Percentiles rank a stretch among this genome's conserved stretches.
Evolutionary conservation across 495 filamentous ascomycete genomes (phyloP).

Genomic region (Physcia stellaris): DNA sequence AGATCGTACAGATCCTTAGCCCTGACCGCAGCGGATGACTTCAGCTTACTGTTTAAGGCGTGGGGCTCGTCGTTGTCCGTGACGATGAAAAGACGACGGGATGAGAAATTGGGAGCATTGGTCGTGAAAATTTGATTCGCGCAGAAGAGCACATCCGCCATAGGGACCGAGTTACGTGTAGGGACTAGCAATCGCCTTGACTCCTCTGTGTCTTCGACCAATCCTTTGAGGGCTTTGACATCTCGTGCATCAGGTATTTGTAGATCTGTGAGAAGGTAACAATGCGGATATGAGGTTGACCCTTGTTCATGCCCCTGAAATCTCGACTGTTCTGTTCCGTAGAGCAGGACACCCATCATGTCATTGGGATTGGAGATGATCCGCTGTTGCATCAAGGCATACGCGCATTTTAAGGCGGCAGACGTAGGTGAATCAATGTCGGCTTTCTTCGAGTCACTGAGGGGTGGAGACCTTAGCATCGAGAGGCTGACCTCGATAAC

Average conservation of each 20-base stretch:
- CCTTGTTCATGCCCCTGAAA: constrained; percentile 56
- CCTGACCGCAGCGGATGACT: constrained; percentile 64
- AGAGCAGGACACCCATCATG: constrained; percentile 96
- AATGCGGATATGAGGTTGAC: constrained; percentile 67
- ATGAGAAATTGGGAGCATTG: constrained; percentile 86
- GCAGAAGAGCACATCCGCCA: constrained; percentile 87
- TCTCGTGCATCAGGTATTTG: constrained; percentile 77
- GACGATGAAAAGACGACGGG: constrained; percentile 83
- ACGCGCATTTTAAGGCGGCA: constrained; percentile 88
- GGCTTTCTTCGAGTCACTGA: constrained; percentile 54
- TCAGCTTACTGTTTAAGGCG: constrained; percentile 49
- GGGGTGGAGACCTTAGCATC: constrained; percentile 62
- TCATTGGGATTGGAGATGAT: constrained; percentile 95
- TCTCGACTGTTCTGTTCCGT: constrained; percentile 76
- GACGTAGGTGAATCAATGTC: constrained; percentile 55
- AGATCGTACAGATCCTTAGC: constrained; percentile 95
- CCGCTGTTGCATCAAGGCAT: constrained; percentile 89
- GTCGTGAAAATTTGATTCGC: constrained; percentile 95
- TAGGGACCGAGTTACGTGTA: constrained; percentile 53
- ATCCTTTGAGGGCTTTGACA: constrained; percentile 59
- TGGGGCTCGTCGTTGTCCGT: constrained; percentile 92
- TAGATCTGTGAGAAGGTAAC: constrained; percentile 82
- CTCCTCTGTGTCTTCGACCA: constrained; percentile 66
- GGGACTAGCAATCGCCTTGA: constrained; percentile 49
- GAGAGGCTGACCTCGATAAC: constrained; percentile 88